Evolutionary conservation across 495 filamentous ascomycete species (phyloP), one percentile per base, ranked within the genome.

Genomic region (Xylaria venustula): DNA sequence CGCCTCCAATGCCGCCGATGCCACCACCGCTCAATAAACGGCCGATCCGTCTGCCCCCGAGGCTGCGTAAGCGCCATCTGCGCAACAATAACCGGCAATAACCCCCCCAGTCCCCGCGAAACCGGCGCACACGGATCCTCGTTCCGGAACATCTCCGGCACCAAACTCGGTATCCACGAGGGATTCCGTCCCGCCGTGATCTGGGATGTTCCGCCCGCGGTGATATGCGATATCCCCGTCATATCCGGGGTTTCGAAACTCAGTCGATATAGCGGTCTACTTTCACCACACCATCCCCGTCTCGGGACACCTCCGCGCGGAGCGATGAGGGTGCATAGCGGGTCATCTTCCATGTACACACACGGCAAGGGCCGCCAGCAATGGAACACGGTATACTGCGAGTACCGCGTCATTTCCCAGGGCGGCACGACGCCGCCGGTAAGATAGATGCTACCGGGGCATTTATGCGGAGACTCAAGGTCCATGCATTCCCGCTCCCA

Each of bases 311-410:
- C 37, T 4, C 54, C 55, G 2, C 37, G 36, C 7, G 55, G 40
- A 1, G 30, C 44, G 3, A 68, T 58, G 15, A n/a, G 7, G 3
- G 54, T 63, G 0, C 69, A 53, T 2, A 68, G 60, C 0, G 67
- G 65, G 45, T 77, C 74, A 7, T 46, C 48, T 1, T 66, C 36
- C 6, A 64, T 26, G 5, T 71, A 62, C 7, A 74, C 56, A 19
- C 74, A 58, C 15, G 74, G 72, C 3, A 75, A 57, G 6, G 64
- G 67, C 0, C 72, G 40, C n/a, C 67, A 74, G 60, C 74, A 75
- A 20, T 73, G 60, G 42, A 75, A 74, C 4, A 75, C 57, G 25
- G 66, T 69, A 20, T 32, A 34, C 2, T 22, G 40, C 0, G 58
- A 49, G 19, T 34, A 53, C 1, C 57, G 57, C 5, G n/a, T 19